Percentiles rank a stretch among this genome's conserved stretches.
phyloP scores from a whole-genome alignment of 1,284 basidiomycete genomes.

The Rhodotorula sp. region DNA sequence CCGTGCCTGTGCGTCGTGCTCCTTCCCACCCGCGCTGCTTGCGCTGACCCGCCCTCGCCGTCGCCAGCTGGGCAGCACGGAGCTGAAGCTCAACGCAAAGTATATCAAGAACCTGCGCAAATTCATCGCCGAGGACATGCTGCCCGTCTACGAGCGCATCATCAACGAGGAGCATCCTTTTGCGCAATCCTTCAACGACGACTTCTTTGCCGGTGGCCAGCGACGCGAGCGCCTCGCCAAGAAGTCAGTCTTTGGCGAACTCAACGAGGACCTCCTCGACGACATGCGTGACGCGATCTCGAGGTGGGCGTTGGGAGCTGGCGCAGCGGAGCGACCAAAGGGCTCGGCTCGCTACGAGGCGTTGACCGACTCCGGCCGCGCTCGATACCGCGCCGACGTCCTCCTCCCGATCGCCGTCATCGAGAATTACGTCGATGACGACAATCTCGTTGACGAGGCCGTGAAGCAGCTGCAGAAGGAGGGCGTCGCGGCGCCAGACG shows the following conservation, averaged over 20 bases:
- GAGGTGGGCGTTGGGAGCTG: constrained; percentile 3
- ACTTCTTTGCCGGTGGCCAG: constrained; percentile 18
- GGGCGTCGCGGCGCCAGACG: background rate
- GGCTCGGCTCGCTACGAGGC: constrained; percentile 26
- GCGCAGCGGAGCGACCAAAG: background rate
- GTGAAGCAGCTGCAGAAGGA: background rate
- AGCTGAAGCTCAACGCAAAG: background rate
- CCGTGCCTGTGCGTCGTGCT: constrained; percentile 11
- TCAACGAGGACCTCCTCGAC: constrained; percentile 8
- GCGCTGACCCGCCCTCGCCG: background rate
- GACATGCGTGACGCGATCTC: constrained; percentile 7
- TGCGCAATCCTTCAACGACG: constrained; percentile 3
- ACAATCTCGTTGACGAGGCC: background rate
- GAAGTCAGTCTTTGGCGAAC: constrained; percentile 22
- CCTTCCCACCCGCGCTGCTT: too few relatives aligned
- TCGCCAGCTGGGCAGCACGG: constrained; percentile 20
- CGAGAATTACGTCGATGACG: constrained; percentile 20
- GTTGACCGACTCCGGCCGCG: constrained; percentile 8
- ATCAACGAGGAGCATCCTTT: constrained; percentile 14
- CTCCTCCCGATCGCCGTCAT: constrained; percentile 17
- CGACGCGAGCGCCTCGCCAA: constrained; percentile 16
- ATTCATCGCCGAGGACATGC: background rate
- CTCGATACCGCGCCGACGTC: constrained; percentile 24
- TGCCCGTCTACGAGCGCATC: constrained; percentile 5
- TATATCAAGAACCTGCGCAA: constrained; percentile 11